Conservation (phyloP, 352 stramenopile genomes). For the Phytopythium vexans region DNA sequence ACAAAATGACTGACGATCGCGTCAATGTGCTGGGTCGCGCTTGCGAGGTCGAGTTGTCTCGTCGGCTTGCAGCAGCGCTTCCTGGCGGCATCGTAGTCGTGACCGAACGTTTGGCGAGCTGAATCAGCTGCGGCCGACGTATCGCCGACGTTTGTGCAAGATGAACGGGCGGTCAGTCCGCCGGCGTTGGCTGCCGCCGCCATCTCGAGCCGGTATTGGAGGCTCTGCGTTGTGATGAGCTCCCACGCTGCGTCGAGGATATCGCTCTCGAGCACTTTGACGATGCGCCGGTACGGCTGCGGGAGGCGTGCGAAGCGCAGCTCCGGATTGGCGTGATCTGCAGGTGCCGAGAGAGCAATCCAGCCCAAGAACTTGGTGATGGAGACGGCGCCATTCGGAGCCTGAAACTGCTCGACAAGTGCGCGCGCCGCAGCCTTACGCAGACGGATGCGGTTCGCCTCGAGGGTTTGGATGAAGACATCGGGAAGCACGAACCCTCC, state of each 20-base stretch:
- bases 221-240: slow-evolving; percentile 36
- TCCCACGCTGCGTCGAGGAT: slow-evolving; percentile 62
- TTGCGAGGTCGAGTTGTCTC: slow-evolving; percentile 8
- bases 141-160: background rate
- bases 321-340: slow-evolving; percentile 63
- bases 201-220: slow-evolving; percentile 34
- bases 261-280: slow-evolving; percentile 57
- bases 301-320: slow-evolving; percentile 52
- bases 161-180: slow-evolving; percentile 16
- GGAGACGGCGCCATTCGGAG: slow-evolving; percentile 33
- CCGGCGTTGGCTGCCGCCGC: slow-evolving; percentile 1
- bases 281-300: slow-evolving; percentile 63
- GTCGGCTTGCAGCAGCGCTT: slow-evolving; percentile 35
- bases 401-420: slow-evolving; percentile 43
- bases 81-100: slow-evolving; percentile 47
- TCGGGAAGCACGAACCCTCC: slow-evolving; percentile 32
- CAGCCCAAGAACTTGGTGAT: slow-evolving; percentile 48
- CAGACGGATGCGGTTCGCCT: slow-evolving; percentile 42
- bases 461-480: slow-evolving; percentile 48
- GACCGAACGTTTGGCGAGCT: slow-evolving; percentile 1
- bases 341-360: slow-evolving; percentile 43
- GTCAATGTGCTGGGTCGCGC: slow-evolving; percentile 4
- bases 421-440: slow-evolving; percentile 14
- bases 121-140: background rate
- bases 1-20: slow-evolving; percentile 12